A percentile compares a stretch with the other conserved stretches of the same genome.
Evolutionary conservation across 768 basidiomycete species (phyloP).

Genomic region (Megacollybia marginata): DNA sequence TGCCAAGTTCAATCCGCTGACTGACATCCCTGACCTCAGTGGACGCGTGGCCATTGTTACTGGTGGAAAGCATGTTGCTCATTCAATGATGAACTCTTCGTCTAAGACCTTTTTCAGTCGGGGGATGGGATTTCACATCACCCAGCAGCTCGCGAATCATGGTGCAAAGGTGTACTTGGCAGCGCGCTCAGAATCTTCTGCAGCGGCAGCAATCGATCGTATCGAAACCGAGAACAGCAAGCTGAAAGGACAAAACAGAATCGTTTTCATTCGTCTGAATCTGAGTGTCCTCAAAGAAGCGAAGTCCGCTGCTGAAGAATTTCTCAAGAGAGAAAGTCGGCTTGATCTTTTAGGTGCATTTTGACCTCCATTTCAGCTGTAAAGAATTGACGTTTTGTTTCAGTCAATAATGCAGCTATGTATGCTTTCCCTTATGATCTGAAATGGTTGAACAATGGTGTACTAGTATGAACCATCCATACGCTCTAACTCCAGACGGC

Average conservation of each 20-base stretch:
- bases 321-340: constrained; percentile 14
- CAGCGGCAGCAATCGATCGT: constrained; percentile 15
- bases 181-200: constrained; percentile 18
- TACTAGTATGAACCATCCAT: no score
- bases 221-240: constrained; percentile 18
- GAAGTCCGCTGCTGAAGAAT: constrained; percentile 27
- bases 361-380: constrained; percentile 1
- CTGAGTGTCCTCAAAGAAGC: constrained; percentile 25
- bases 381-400: constrained; percentile 24
- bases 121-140: constrained; percentile 9
- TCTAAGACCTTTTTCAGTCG: background rate
- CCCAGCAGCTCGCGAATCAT: constrained; percentile 14
- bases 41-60: background rate
- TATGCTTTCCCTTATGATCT: no score
- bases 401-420: background rate
- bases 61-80: background rate
- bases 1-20: no score
- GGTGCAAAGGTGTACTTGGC: constrained; percentile 28
- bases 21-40: no score
- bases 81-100: background rate
- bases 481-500: no score
- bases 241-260: constrained; percentile 27
- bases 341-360: constrained; percentile 14
- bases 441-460: no score
- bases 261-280: constrained; percentile 28